Percentiles rank a stretch among this genome's conserved stretches.
Evolutionary conservation across 1,139 yeast genomes (phyloP).

Genomic region (Candida glucosophila): DNA sequence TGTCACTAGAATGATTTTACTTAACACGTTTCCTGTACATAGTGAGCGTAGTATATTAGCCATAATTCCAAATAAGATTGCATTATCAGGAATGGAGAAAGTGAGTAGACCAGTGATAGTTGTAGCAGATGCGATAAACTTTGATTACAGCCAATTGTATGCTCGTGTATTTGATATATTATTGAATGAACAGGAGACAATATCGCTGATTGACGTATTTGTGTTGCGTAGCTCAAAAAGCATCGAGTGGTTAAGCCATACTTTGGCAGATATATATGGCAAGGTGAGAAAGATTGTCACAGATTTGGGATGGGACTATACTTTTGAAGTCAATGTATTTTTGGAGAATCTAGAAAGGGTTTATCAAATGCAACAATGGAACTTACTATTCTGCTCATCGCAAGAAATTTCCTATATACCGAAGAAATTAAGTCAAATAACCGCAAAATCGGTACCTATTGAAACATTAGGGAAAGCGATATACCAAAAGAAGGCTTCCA

Average conservation of each 20-base stretch:
- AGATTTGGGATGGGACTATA: slow-evolving; percentile 15
- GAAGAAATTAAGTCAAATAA: too few relatives aligned
- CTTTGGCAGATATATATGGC: slow-evolving; percentile 21
- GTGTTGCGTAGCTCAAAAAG: slow-evolving; percentile 12
- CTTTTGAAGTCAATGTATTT: slow-evolving; percentile 22
- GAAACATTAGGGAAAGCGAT: too few relatives aligned
- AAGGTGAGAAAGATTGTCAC: slow-evolving; percentile 14
- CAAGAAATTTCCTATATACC: too few relatives aligned
- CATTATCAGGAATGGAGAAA: too few relatives aligned
- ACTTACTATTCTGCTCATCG: too few relatives aligned
- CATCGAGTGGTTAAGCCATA: slow-evolving; percentile 15
- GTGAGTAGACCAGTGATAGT: slow-evolving; percentile 8
- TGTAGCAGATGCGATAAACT: slow-evolving; percentile 12
- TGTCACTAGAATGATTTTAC: too few relatives aligned
- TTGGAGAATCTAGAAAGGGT: neutral
- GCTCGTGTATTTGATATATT: slow-evolving; percentile 7
- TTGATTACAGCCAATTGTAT: slow-evolving; percentile 17
- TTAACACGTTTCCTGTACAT: too few relatives aligned
- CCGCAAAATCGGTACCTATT: too few relatives aligned
- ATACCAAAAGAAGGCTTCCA: too few relatives aligned
- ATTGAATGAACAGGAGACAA: neutral
- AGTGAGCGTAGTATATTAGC: too few relatives aligned
- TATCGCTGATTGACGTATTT: slow-evolving; percentile 15
- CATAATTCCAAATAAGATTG: too few relatives aligned
- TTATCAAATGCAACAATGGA: too few relatives aligned